Base-by-base conservation (phyloP, 768 basidiomycete genomes). In the Podaxis carcinomalis region DNA sequence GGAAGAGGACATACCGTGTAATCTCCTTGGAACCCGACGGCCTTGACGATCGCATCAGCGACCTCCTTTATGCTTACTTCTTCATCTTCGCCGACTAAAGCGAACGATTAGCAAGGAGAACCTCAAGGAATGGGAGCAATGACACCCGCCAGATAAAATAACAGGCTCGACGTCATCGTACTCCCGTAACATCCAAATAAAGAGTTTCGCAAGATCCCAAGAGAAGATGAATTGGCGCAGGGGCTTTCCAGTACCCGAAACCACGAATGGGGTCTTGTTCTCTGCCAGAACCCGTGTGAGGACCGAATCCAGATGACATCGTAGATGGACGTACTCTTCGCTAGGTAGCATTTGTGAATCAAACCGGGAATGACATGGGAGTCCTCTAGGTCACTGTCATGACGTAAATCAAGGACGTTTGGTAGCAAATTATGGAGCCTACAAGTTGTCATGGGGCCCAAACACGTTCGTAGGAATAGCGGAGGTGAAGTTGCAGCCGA, bases 381-480 rank as follows among this genome's bases (percentile, higher is more conserved):
- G 65, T 90, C 86, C 68, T 93, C 90, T 19, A 97, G 80, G 67
- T 95, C 90, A 71, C 93, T 92, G 67, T 3, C 50, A 55, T 27
- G 14, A 16, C 25, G 56, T 37, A 19, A 49, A 21, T 37, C 1
- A 51, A 27, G 25, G 4, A 4, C 28, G 13, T 23, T 46, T 21
- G 28, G 42, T 21, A 44, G 36, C 16, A 16, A 25, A 25, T 27
- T 14, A 21, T 16, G 50, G 11, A 23, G 70, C 81, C 59, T 64
- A 90, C 92, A 91, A 98, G 78, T 98, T 98, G 75, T 97, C 95
- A 68, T 93, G 73, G 4, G 92, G 92, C 13, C 95, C 95, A 69
- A 98, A 98, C n/a, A 98, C 87, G 71, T 95, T 97, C 10, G 96
- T 98, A 1, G 96, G 95, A 69, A 98, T 98, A 13, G 95, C 94